These are phyloP conservation scores for Metschnikowia bowlesiae DNA, from an alignment of 805 yeast species.

Conservation along the genomic window DNA sequence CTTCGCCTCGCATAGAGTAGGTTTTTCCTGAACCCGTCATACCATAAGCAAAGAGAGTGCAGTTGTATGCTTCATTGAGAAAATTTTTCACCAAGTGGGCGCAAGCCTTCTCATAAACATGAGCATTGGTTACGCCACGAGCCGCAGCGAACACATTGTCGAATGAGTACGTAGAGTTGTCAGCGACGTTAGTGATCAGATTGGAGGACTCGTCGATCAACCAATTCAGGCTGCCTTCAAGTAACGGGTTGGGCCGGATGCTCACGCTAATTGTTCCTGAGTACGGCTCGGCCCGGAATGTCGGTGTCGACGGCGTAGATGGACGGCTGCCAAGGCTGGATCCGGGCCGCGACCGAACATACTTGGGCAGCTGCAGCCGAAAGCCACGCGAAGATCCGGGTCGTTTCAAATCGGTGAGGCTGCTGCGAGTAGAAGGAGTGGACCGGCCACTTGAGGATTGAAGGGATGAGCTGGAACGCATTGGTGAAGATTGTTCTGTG, in stretches of 20 bases:
- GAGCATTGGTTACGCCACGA: constrained; percentile 41
- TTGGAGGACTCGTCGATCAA: constrained; percentile 35
- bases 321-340: constrained; percentile 38
- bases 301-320: constrained; percentile 38
- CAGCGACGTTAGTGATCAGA: constrained; percentile 45
- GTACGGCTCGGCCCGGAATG: constrained; percentile 40
- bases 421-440: constrained; percentile 11
- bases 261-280: constrained; percentile 74
- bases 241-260: constrained; percentile 66
- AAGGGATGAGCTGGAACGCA: constrained; percentile 18
- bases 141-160: constrained; percentile 73
- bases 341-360: constrained; percentile 29
- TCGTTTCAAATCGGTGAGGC: constrained; percentile 21
- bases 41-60: constrained; percentile 90
- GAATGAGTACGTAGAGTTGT: constrained; percentile 60
- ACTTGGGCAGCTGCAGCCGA: constrained; percentile 31
- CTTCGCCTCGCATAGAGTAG: constrained; percentile 74
- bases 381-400: constrained; percentile 28
- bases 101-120: constrained; percentile 59
- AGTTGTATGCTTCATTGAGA: constrained; percentile 69
- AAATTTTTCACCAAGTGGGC: constrained; percentile 48
- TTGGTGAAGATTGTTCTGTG: not conserved
- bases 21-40: constrained; percentile 95
- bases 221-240: constrained; percentile 40
- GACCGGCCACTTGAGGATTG: constrained; percentile 15